Conservation (phyloP, 805 yeast genomes). For the Spathaspora girioi region DNA sequence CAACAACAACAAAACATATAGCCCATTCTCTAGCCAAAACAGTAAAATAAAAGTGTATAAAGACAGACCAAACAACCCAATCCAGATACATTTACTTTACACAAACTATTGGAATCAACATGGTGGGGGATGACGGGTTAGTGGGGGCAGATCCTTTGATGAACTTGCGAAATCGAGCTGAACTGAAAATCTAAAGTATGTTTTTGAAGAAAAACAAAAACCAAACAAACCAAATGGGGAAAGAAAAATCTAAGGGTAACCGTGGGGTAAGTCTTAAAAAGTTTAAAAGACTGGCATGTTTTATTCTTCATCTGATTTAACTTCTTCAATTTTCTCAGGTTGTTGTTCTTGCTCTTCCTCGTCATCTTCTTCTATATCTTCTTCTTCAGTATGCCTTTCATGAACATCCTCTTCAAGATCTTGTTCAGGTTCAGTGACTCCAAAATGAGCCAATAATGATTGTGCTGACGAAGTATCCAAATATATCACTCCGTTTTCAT, state of each 20-base stretch:
- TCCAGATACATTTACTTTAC: background rate
- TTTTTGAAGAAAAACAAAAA: background rate
- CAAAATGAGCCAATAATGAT: slow-evolving; percentile 55
- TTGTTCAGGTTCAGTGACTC: slow-evolving; percentile 27
- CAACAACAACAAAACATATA: background rate
- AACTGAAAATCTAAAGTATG: background rate
- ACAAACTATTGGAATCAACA: background rate
- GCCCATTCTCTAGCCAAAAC: too few relatives aligned
- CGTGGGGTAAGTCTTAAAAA: too few relatives aligned
- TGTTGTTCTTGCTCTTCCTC: slow-evolving; percentile 21
- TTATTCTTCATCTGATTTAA: background rate
- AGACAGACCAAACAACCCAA: background rate
- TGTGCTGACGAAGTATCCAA: slow-evolving; percentile 61
- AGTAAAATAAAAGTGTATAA: too few relatives aligned
- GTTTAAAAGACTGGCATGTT: too few relatives aligned
- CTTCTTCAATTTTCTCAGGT: background rate
- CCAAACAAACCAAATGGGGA: background rate
- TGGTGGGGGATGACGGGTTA: too few relatives aligned
- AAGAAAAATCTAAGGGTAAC: background rate
- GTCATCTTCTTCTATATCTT: slow-evolving; percentile 24
- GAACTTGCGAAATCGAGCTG: background rate
- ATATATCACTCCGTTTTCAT: slow-evolving; percentile 62
- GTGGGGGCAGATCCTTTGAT: too few relatives aligned
- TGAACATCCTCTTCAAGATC: slow-evolving; percentile 24
- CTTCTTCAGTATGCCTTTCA: slow-evolving; percentile 30